Percentiles rank a stretch among this genome's conserved stretches.
Conservation (phyloP, 2,329 filamentous ascomycete species). For the Fusarium palustre region DNA sequence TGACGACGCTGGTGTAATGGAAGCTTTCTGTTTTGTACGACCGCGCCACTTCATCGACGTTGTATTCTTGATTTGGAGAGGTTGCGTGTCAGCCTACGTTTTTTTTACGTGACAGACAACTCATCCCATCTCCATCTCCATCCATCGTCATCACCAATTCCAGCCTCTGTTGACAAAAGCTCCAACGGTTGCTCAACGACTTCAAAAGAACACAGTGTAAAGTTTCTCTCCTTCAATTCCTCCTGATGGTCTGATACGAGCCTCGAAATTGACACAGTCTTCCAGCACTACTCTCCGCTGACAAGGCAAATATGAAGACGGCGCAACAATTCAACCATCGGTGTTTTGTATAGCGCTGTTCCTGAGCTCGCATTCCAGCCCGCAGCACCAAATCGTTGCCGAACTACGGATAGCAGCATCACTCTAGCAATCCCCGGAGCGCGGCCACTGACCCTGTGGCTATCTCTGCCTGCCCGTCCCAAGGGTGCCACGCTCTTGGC, state of each 20-base stretch:
- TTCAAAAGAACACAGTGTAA: constrained; percentile 25
- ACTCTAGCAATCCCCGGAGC: background rate
- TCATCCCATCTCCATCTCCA: too few species aligned
- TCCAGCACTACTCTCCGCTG: constrained; percentile 10
- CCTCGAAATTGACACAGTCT: constrained; percentile 13
- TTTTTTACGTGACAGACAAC: constrained; percentile 23
- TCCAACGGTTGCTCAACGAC: background rate
- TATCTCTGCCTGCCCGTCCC: constrained; percentile 16
- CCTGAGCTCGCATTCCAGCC: constrained; percentile 28
- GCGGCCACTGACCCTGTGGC: constrained; percentile 27
- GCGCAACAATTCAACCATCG: background rate
- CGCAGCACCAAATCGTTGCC: background rate
- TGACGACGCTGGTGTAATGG: constrained; percentile 16
- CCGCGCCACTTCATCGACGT: constrained; percentile 18
- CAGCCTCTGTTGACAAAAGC: background rate
- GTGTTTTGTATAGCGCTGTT: constrained; percentile 11
- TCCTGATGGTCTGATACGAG: background rate
- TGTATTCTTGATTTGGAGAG: constrained; percentile 11
- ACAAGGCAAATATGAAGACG: background rate
- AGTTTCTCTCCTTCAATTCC: background rate
- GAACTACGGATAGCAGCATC: background rate
- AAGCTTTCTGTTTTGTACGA: constrained; percentile 12
- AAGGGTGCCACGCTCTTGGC: constrained; percentile 36
- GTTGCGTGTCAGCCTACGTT: constrained; percentile 22
- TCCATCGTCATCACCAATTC: constrained; percentile 2